These are phyloP conservation scores for Fusarium xylarioides DNA, from an alignment of 2,329 filamentous ascomycete genomes.

Conservation along the genomic window DNA sequence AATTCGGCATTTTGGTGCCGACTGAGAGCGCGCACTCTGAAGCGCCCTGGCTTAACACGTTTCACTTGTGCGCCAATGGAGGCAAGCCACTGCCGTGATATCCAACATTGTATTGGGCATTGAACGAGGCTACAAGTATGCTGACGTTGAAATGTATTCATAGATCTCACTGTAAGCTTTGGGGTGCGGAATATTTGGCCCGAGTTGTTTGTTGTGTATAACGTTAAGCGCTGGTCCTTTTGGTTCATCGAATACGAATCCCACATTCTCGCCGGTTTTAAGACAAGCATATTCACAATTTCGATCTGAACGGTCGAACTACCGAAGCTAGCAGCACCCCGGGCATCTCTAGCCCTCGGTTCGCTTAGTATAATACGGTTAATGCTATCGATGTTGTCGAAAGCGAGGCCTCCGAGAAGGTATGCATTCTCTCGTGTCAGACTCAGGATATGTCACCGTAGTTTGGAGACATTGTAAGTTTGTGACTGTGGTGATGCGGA, in stretches of 20 bases:
- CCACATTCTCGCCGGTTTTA: neutral
- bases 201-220: neutral
- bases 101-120: neutral
- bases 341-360: neutral
- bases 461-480: neutral
- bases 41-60: neutral
- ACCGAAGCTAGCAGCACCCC: conserved; percentile 9
- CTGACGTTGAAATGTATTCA: neutral
- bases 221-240: neutral
- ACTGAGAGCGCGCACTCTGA: neutral
- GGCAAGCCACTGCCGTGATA: neutral
- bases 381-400: neutral
- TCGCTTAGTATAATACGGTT: neutral
- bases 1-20: conserved; percentile 15
- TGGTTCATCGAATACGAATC: neutral
- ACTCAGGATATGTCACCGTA: neutral
- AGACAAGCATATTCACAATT: neutral
- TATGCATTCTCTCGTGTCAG: neutral
- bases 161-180: neutral
- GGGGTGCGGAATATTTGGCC: neutral
- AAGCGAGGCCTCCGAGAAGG: neutral
- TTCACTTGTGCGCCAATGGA: conserved; percentile 2
- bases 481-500: neutral
- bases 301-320: conserved; percentile 15
- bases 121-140: neutral